Evolutionary conservation across 208 protist species (phyloP), one percentile per base, ranked within the genome.

Genomic region (Porcisia hertigi): DNA sequence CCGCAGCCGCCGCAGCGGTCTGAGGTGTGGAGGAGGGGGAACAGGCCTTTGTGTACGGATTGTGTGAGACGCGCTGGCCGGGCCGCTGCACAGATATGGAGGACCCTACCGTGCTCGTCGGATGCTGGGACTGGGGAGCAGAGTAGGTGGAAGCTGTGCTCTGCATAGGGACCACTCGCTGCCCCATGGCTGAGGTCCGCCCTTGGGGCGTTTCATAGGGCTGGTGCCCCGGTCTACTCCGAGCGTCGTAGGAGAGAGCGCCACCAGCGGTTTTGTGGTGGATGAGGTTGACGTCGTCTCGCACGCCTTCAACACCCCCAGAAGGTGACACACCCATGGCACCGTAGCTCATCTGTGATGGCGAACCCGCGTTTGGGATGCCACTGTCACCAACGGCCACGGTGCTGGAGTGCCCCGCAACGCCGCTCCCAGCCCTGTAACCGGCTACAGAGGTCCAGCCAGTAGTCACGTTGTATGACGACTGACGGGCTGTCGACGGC

Each of bases 51-150:
- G 74, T 52, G 75, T 79, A 79, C 9, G 75, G 75, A 62, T 79
- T 79, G 67, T 79, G 75, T 30, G 75, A 73, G 7, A 79, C 52
- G 23, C 75, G 75, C 20, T 58, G 66, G 30, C 75, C 73, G 49
- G 49, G 23, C 36, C 74, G 74, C 58, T 73, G 75, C 36, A 36
- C 43, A 0, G 73, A 66, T 3, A 43, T 64, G 12, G 55, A 55
- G n/a, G 39, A 34, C 0, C 63, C 53, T 0, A 25, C 49, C 9
- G 6, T 58, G 25, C 16, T 71, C 41, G 25, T 12, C 25, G 49
- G 65, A 0, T 30, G 25, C 63, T 69, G 73, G 20, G 36, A 20
- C 41, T 30, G 41, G 54, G 58, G 65, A 7, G 6, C 3, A 6
- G 67, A 25, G 41, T 5, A 36, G 39, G 2, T 1, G 39, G n/a